Evolutionary conservation across 75 land plant species (phyloP).

Genomic region (Chamaecyparis obtusa): DNA sequence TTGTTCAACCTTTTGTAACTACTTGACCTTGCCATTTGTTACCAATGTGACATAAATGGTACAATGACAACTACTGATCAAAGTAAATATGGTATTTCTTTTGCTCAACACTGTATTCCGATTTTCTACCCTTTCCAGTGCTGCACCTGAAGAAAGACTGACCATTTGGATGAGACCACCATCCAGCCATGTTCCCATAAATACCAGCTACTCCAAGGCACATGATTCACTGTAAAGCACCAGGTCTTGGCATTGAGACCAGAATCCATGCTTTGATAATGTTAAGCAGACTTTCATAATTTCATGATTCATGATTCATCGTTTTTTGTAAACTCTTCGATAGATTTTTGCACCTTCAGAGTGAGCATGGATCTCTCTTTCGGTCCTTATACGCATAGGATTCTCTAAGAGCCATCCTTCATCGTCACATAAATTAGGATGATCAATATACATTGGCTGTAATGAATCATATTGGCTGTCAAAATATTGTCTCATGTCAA

Average conservation of each 20-base stretch:
- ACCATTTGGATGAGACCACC: background rate
- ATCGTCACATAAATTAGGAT: conserved; percentile 37
- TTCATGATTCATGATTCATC: conserved; percentile 2
- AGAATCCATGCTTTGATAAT: background rate
- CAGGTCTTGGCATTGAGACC: background rate
- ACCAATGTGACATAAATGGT: background rate
- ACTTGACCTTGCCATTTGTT: background rate
- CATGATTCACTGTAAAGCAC: background rate
- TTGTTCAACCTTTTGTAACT: background rate
- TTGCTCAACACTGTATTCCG: background rate
- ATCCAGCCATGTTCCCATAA: background rate
- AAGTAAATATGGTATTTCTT: background rate
- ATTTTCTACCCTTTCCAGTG: background rate
- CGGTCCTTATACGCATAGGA: conserved; percentile 81
- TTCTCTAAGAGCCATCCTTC: conserved; percentile 85
- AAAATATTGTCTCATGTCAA: conserved; percentile 78
- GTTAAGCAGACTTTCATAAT: background rate
- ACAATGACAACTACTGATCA: background rate
- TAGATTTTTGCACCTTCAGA: conserved; percentile 76
- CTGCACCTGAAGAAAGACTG: background rate
- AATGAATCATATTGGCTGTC: conserved; percentile 36
- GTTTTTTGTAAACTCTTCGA: conserved; percentile 59
- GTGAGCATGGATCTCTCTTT: conserved; percentile 89
- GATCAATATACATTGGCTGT: conserved; percentile 32
- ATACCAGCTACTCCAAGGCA: background rate